phyloP scores from a whole-genome alignment of 1,139 yeast genomes.

The Scheffersomyces lignicola region DNA sequence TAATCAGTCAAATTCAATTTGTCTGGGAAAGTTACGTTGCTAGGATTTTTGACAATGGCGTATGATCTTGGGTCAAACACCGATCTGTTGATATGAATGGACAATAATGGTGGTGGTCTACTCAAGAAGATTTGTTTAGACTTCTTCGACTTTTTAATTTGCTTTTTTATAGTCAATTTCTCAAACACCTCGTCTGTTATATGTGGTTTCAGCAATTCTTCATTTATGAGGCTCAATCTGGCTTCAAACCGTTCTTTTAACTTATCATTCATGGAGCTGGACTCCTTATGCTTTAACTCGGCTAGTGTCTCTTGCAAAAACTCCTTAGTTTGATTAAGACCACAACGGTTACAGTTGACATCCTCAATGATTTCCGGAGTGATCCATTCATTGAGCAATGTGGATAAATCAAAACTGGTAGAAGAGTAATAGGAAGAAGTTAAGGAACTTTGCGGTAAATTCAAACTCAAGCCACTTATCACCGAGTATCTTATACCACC shows the following conservation, averaged over 20 bases:
- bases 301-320: slow-evolving; percentile 37
- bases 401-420: slow-evolving; percentile 50
- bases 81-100: slow-evolving; percentile 86
- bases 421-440: slow-evolving; percentile 29
- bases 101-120: slow-evolving; percentile 80
- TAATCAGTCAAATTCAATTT: slow-evolving; percentile 65
- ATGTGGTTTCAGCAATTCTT: slow-evolving; percentile 60
- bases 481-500: slow-evolving; percentile 89
- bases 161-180: slow-evolving; percentile 69
- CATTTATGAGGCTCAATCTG: slow-evolving; percentile 57
- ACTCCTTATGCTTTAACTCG: slow-evolving; percentile 31
- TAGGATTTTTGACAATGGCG: slow-evolving; percentile 78
- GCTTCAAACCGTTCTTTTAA: slow-evolving; percentile 44
- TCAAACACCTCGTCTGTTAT: slow-evolving; percentile 81
- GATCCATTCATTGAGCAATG: slow-evolving; percentile 69
- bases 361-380: slow-evolving; percentile 85
- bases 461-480: slow-evolving; percentile 76
- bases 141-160: slow-evolving; percentile 74
- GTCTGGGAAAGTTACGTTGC: slow-evolving; percentile 75
- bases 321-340: slow-evolving; percentile 59
- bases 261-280: slow-evolving; percentile 29
- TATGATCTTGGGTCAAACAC: slow-evolving; percentile 89
- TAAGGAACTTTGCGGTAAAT: slow-evolving; percentile 43
- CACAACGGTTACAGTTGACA: slow-evolving; percentile 91
- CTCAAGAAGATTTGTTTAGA: slow-evolving; percentile 79